phyloP scores from a whole-genome alignment of 768 basidiomycete species.

The Coprinellus aureogranulatus region DNA sequence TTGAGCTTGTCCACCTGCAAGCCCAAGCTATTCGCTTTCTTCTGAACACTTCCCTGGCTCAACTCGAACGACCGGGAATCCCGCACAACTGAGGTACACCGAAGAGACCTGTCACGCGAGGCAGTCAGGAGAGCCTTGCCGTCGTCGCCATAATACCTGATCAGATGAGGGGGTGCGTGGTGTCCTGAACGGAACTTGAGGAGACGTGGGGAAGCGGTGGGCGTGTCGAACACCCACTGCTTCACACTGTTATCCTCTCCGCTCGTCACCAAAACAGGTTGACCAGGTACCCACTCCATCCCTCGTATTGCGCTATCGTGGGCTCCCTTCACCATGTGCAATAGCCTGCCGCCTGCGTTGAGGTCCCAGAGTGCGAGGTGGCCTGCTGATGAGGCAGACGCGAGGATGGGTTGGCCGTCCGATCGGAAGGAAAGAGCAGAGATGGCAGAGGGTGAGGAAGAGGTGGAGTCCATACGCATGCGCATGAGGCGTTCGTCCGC shows the following conservation, averaged over 20 bases:
- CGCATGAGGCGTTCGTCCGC: constrained; percentile 86
- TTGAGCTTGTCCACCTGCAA: constrained; percentile 82
- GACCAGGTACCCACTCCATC: constrained; percentile 89
- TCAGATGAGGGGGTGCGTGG: constrained; percentile 83
- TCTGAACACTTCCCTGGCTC: constrained; percentile 72
- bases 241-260: constrained; percentile 96
- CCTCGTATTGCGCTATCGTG: constrained; percentile 84
- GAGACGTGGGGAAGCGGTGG: constrained; percentile 78
- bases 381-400: constrained; percentile 82
- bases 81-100: constrained; percentile 89
- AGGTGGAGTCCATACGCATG: constrained; percentile 71
- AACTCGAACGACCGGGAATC: constrained; percentile 94
- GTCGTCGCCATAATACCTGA: constrained; percentile 95
- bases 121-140: constrained; percentile 92
- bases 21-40: constrained; percentile 75
- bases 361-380: constrained; percentile 95
- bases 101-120: constrained; percentile 82
- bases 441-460: neutral
- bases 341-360: constrained; percentile 71
- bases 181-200: constrained; percentile 94
- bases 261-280: constrained; percentile 85
- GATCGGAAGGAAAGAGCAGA: constrained; percentile 5
- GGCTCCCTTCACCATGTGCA: constrained; percentile 84
- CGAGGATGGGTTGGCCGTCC: constrained; percentile 89
- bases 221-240: constrained; percentile 99